Percentiles rank a stretch among this genome's conserved stretches.
Evolutionary conservation across 257 asterid species (phyloP).

Genomic region (Phtheirospermum japonicum): DNA sequence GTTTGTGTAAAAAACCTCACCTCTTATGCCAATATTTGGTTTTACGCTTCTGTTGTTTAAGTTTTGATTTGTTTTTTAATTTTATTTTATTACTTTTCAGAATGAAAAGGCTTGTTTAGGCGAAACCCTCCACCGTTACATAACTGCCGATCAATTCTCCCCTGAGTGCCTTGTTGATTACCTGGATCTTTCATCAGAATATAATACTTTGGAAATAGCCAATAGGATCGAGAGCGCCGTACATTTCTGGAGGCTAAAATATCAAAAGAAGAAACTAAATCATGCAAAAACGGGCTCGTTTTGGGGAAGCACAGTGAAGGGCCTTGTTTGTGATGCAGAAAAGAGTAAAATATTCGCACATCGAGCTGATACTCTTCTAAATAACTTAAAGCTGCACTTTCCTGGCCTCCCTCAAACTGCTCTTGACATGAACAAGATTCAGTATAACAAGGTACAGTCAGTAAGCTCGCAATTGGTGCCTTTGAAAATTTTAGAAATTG

Average conservation of each 20-base stretch:
- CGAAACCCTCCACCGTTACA: conserved; percentile 58
- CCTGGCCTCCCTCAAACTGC: conserved; percentile 86
- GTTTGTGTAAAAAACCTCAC: too few relatives aligned
- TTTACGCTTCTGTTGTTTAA: background rate
- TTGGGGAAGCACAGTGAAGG: conserved; percentile 69
- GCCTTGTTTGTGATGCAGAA: conserved; percentile 48
- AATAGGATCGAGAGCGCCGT: conserved; percentile 73
- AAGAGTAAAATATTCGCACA: conserved; percentile 60
- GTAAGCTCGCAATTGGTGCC: background rate
- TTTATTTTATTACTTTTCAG: too few relatives aligned
- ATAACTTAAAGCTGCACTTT: conserved; percentile 65
- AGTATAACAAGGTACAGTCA: conserved; percentile 60
- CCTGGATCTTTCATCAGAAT: conserved; percentile 78
- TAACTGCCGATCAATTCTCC: conserved; percentile 74
- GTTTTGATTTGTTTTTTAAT: background rate
- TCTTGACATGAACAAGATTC: conserved; percentile 78
- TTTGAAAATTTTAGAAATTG: too few relatives aligned
- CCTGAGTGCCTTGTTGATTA: conserved; percentile 68
- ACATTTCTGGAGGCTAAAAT: conserved; percentile 72
- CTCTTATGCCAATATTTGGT: background rate
- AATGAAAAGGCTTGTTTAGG: conserved; percentile 84
- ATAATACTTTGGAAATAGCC: conserved; percentile 66
- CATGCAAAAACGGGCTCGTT: conserved; percentile 42
- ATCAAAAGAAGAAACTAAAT: conserved; percentile 46
- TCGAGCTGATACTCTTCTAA: conserved; percentile 71